Evolutionary conservation across 129 eudicot genomes (phyloP).

Genomic region (Helichrysum umbraculigerum): DNA sequence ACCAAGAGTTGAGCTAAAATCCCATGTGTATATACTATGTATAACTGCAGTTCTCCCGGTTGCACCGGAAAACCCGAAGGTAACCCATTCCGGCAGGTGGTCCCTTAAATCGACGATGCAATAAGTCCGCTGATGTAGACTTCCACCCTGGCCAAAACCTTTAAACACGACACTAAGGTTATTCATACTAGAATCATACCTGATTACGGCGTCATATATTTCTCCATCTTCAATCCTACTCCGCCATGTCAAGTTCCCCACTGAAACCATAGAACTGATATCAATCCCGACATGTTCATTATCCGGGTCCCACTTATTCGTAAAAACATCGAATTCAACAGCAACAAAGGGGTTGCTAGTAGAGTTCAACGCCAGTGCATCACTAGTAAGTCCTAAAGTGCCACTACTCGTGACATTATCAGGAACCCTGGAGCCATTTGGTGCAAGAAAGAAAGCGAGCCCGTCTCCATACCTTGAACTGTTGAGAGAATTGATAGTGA

Average conservation of each 20-base stretch:
- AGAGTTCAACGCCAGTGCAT: slow-evolving; percentile 20
- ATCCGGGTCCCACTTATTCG: slow-evolving; percentile 43
- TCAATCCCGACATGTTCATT: slow-evolving; percentile 51
- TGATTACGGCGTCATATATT: slow-evolving; percentile 37
- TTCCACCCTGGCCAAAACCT: slow-evolving; percentile 10
- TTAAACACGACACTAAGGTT: slow-evolving; percentile 40
- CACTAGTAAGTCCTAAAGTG: slow-evolving; percentile 34
- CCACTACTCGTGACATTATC: slow-evolving; percentile 23
- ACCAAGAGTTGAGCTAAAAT: slow-evolving; percentile 40
- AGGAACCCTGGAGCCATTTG: slow-evolving; percentile 38
- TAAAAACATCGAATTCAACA: slow-evolving; percentile 52
- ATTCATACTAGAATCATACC: slow-evolving; percentile 35
- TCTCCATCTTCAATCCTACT: slow-evolving; percentile 32
- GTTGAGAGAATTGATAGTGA: slow-evolving; percentile 34
- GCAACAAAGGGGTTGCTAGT: slow-evolving; percentile 43
- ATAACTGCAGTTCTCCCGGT: slow-evolving; percentile 35
- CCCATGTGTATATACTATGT: slow-evolving; percentile 48
- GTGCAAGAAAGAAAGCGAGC: slow-evolving; percentile 61
- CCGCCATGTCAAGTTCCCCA: slow-evolving; percentile 33
- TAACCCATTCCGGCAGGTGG: slow-evolving; percentile 46
- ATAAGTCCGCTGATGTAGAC: slow-evolving; percentile 23
- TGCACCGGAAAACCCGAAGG: slow-evolving; percentile 53
- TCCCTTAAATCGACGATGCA: slow-evolving; percentile 42
- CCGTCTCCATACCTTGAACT: slow-evolving; percentile 44
- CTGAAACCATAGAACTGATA: slow-evolving; percentile 40